Percentiles rank a stretch among this genome's conserved stretches.
phyloP scores from a whole-genome alignment of 192 early-diverging fungal genomes.

The Entophlyctis luteolus region DNA sequence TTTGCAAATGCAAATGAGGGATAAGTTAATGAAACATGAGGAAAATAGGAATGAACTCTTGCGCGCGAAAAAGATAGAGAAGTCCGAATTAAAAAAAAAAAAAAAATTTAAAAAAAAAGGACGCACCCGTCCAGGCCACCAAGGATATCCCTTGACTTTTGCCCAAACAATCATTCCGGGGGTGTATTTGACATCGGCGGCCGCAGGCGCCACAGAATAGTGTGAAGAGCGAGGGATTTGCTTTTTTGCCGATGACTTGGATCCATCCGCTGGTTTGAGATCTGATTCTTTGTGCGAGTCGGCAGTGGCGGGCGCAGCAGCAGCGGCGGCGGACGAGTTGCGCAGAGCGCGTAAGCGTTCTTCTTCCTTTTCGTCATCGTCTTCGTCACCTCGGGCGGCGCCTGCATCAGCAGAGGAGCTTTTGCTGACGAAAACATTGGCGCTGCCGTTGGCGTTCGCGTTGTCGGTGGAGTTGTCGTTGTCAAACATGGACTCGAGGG shows the following conservation, averaged over 20 bases:
- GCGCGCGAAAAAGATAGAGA: neutral
- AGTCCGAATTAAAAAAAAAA: neutral
- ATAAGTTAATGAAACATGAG: neutral
- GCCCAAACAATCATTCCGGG: conserved; percentile 32
- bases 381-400: neutral
- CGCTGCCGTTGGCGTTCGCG: neutral
- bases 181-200: neutral
- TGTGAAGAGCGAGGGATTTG: no score
- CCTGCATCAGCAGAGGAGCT: neutral
- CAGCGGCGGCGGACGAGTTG: neutral
- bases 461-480: neutral
- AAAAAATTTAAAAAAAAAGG: neutral
- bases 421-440: neutral
- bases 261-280: neutral
- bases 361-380: conserved; percentile 13
- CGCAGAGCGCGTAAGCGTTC: neutral
- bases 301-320: neutral
- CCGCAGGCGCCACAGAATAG: neutral
- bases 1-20: neutral
- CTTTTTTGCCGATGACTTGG: neutral
- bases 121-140: conserved; percentile 39
- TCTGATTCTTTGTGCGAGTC: neutral
- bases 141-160: conserved; percentile 36
- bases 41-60: neutral
- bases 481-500: neutral